These are phyloP conservation scores for Auricularia heimuer DNA, from an alignment of 768 basidiomycete species.

Conservation along the genomic window DNA sequence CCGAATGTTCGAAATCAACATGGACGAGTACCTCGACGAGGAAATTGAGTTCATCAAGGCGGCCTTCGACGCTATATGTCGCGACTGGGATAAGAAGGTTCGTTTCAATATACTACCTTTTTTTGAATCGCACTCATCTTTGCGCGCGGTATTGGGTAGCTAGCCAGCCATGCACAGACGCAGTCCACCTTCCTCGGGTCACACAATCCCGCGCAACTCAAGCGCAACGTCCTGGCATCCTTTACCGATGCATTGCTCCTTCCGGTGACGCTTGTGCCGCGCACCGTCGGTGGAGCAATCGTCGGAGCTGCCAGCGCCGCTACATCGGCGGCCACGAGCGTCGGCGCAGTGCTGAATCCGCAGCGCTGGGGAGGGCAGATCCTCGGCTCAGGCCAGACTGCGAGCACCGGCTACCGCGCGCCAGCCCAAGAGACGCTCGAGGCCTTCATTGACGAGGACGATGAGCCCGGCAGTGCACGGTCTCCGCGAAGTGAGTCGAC, in stretches of 20 bases:
- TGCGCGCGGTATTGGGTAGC: neutral
- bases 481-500: neutral
- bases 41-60: slow-evolving; percentile 77
- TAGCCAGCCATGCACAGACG: slow-evolving; percentile 3
- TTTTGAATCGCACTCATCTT: neutral
- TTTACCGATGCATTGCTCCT: slow-evolving; percentile 84
- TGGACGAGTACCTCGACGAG: slow-evolving; percentile 96
- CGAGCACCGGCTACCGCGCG: slow-evolving; percentile 1
- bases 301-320: slow-evolving; percentile 62
- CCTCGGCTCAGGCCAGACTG: slow-evolving; percentile 9
- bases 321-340: slow-evolving; percentile 68
- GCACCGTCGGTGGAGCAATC: slow-evolving; percentile 45
- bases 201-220: slow-evolving; percentile 83
- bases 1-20: slow-evolving; percentile 89
- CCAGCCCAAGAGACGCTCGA: slow-evolving; percentile 4
- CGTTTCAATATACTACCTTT: slow-evolving; percentile 8
- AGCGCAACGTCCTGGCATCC: slow-evolving; percentile 84
- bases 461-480: neutral
- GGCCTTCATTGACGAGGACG: neutral
- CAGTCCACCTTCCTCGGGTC: slow-evolving; percentile 52
- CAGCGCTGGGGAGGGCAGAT: slow-evolving; percentile 60
- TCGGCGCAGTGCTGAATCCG: slow-evolving; percentile 84
- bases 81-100: slow-evolving; percentile 73
- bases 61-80: slow-evolving; percentile 63
- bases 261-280: slow-evolving; percentile 93